Evolutionary conservation across 2,329 filamentous ascomycete genomes (phyloP).

Genomic region (Colletotrichum sp.): DNA sequence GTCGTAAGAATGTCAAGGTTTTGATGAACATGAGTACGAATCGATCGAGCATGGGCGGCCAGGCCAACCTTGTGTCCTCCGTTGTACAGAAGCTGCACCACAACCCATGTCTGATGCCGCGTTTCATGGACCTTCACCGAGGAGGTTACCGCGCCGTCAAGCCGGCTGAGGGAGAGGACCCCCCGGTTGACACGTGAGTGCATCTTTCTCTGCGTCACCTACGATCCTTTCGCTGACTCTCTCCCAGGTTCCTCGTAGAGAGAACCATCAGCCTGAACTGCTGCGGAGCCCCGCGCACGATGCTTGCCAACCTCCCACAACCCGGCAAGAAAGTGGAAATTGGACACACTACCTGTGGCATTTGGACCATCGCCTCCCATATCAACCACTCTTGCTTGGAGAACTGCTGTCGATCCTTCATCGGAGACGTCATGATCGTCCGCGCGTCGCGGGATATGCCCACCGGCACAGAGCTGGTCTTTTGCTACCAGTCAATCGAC

Average conservation of each 20-base stretch:
- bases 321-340: neutral
- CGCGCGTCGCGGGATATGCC: conserved; percentile 49
- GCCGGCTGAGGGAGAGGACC: conserved; percentile 35
- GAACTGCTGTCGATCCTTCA: conserved; percentile 53
- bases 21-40: conserved; percentile 42
- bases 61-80: conserved; percentile 43
- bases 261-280: conserved; percentile 46
- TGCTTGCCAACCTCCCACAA: neutral
- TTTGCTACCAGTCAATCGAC: conserved; percentile 38
- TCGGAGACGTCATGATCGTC: conserved; percentile 59
- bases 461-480: conserved; percentile 48
- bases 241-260: conserved; percentile 48
- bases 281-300: conserved; percentile 39
- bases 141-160: conserved; percentile 31
- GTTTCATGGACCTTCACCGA: neutral
- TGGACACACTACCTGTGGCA: conserved; percentile 35
- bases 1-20: conserved; percentile 25
- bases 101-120: conserved; percentile 26
- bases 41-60: conserved; percentile 36
- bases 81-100: conserved; percentile 50
- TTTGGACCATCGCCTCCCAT: conserved; percentile 53
- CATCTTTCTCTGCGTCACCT: neutral
- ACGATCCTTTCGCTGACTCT: neutral
- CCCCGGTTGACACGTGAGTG: conserved; percentile 52
- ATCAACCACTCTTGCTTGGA: conserved; percentile 58